phyloP scores from a whole-genome alignment of 306 rosid species.

The Gastrolobium bilobum region DNA sequence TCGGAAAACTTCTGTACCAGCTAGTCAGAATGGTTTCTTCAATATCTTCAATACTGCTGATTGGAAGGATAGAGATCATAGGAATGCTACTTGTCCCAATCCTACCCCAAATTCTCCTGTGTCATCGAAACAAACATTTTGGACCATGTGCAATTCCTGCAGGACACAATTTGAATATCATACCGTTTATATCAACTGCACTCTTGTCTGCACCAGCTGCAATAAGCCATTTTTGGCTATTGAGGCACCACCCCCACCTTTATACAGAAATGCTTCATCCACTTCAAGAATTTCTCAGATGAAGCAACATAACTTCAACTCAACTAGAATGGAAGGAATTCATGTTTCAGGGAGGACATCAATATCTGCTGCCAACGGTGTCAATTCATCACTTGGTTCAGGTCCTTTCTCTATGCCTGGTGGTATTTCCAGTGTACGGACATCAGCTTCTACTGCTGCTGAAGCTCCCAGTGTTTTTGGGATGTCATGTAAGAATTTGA shows the following conservation, averaged over 20 bases:
- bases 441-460: slow-evolving; percentile 54
- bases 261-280: slow-evolving; percentile 45
- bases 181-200: slow-evolving; percentile 48
- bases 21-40: slow-evolving; percentile 53
- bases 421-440: slow-evolving; percentile 39
- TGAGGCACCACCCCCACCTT: slow-evolving; percentile 60
- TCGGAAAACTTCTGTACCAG: slow-evolving; percentile 46
- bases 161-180: slow-evolving; percentile 67
- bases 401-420: slow-evolving; percentile 49
- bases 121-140: slow-evolving; percentile 62
- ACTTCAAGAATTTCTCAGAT: slow-evolving; percentile 47
- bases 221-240: slow-evolving; percentile 60
- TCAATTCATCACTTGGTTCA: slow-evolving; percentile 50
- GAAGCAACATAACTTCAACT: slow-evolving; percentile 52
- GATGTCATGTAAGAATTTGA: slow-evolving; percentile 55
- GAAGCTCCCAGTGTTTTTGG: slow-evolving; percentile 51
- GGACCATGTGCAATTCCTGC: slow-evolving; percentile 78
- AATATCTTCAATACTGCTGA: slow-evolving; percentile 43
- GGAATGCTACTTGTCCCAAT: slow-evolving; percentile 46
- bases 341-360: slow-evolving; percentile 53
- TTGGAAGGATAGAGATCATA: slow-evolving; percentile 47
- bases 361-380: slow-evolving; percentile 48
- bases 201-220: slow-evolving; percentile 65
- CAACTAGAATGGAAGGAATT: slow-evolving; percentile 49
- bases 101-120: slow-evolving; percentile 45